Base-by-base conservation (phyloP, 2,329 filamentous ascomycete genomes). In the Cordyceps sp. region DNA sequence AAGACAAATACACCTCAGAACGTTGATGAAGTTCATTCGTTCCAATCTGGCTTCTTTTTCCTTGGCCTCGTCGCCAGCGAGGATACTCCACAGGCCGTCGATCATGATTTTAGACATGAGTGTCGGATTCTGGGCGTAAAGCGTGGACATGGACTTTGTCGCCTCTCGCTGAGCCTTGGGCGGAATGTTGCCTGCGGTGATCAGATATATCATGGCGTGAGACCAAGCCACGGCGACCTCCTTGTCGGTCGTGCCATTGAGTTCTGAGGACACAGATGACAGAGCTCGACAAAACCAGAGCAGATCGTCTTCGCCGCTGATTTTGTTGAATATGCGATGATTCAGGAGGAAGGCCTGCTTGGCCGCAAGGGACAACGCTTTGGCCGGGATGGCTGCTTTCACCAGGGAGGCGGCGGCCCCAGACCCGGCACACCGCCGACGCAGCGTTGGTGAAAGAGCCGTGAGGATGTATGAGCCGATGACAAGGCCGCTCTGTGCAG, bases 311-410 rank as follows among this genome's bases (percentile, higher is more conserved):
- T 78, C 73, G 1, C 64, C 57, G 3, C 67, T 64, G 17, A 93
- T 47, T 48, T 93, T 94, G 24, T 77, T 75, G 54, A 90, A 96
- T 5, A 93, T 72, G 38, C 81, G 78, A 22, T 79, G 69, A 45
- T 82, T 93, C 6, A 96, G 64, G 15, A 96, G 60, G 50, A 93
- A 90, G 0, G 88, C 93, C 12, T 81, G 76, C 50, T 93, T 93
- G 1, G 82, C 75, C n/a, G 77, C 73, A 24, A 75, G 53, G 2
- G 66, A 64, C 37, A 93, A 62, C 10, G 73, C 72, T 43, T 83
- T 74, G 31, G 73, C 69, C 17, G 67, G 52, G 18, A 85, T 57
- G 20, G 70, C 61, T 17, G 70, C 64, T 45, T 79, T 78, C 16
- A 69, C 52, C 23, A 76, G 45, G 3, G 57, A 42, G 10, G 58